Evolutionary conservation across 257 asterid species (phyloP), one percentile per base, ranked within the genome.

Genomic region (Fraxinus quadrangulata): DNA sequence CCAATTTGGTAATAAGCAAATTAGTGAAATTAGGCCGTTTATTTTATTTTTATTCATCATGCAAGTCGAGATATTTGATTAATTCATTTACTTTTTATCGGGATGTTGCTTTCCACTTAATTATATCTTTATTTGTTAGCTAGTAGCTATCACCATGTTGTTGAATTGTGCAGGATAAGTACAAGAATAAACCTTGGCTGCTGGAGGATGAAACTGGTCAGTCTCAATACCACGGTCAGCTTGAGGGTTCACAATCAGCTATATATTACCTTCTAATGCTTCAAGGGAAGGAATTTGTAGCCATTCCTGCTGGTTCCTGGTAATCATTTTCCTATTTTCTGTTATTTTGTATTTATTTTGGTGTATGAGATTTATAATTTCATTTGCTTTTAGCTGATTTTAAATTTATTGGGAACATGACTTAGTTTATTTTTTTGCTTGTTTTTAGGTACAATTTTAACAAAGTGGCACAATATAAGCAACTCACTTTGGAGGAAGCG

Each of bases 261-360:
- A 90, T 93, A 69, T 96, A 96, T 83, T 96, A 96, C 87, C 98
- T 93, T 80, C 86, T 96, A 71, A 92, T 96, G 98, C 89, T 89
- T 84, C 98, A 92, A 83, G 98, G 98, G 68, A 90, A 87, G 86
- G 99, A 96, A 77, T 93, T 96, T 83, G 93, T 90, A 45, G 98
- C 99, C 77, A 93, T 89, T 73, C 99, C 99, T 56, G 95, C 98
- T 74, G 98, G 98, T 83, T 96, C 99, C 63, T 96, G 99, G 99
- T 96, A 90, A 80, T 33, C 45, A 59, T 39, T 51, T 63, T 79
- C 45, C 77, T 56, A 34, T 56, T 71, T 61, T 28, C 31, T 23
- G 16, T 65, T 78, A 36, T 74, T 19, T 40, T 24, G 36, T 65
- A 17, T 56, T 28, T 45, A 16, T 76, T n/a, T 59, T 59, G 30